These are phyloP conservation scores for Lunularia cruciata DNA, from an alignment of 225 moss, liverwort and hornwort genomes.

Conservation along the genomic window DNA sequence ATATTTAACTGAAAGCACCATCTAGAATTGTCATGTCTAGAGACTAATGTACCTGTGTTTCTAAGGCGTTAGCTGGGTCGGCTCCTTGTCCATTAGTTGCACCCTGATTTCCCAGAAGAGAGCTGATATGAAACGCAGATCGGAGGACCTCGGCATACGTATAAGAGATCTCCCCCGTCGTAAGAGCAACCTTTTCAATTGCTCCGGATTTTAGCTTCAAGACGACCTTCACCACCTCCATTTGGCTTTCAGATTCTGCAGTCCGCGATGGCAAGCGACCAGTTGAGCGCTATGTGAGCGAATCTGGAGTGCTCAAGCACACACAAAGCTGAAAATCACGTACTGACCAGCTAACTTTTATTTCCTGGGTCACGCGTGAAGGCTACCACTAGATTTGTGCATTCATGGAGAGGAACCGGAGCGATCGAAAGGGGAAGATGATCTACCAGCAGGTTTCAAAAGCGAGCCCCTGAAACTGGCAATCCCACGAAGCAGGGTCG, in stretches of 20 bases:
- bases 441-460: conserved; percentile 17
- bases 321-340: background rate
- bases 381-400: background rate
- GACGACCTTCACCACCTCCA: conserved; percentile 48
- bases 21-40: too few relatives aligned
- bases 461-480: background rate
- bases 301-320: background rate
- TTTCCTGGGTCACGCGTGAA: background rate
- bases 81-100: conserved; percentile 13
- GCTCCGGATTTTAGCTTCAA: conserved; percentile 34
- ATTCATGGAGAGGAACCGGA: background rate
- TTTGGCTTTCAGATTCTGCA: conserved; percentile 15
- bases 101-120: conserved; percentile 24
- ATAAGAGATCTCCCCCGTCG: conserved; percentile 26
- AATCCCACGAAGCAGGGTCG: conserved; percentile 4
- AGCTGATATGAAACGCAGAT: conserved; percentile 36
- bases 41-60: conserved; percentile 16
- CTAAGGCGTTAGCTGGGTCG: background rate
- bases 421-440: background rate
- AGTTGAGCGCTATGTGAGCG: background rate
- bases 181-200: conserved; percentile 40
- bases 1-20: too few relatives aligned
- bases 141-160: conserved; percentile 44
- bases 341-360: background rate
- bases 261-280: background rate